Evolutionary conservation across 805 yeast genomes (phyloP), one percentile per base, ranked within the genome.

Genomic region (Candida tibetensis): DNA sequence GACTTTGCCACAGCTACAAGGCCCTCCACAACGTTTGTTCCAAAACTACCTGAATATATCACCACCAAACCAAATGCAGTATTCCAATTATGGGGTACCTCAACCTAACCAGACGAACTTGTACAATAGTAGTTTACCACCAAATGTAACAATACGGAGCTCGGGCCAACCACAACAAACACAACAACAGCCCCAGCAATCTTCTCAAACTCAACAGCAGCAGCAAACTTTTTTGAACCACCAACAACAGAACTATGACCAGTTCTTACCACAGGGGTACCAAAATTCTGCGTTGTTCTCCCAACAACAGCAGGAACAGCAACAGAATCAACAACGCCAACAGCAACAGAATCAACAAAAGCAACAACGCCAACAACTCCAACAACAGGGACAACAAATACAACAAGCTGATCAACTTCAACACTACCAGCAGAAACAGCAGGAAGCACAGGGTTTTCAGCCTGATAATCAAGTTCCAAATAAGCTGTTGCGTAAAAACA

Each of bases 11-110:
- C 35, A 39, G 9, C 32, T 35, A 6, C 35, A 23, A 17, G 29
- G 27, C 2, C 27, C 31, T 10, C 37, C 26, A 9, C 44, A 37
- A 15, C 16, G 33, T 18, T 32, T 37, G 13, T 31, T 21, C 32
- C 47, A 41, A 19, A 49, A 44, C 41, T 51, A 45, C 38, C 48
- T 42, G 29, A 34, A 19, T 13, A 26, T 36, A 10, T 31, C 41
- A 19, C 39, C 39, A 10, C 36, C 23, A 16, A 41, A 39, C 29
- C 51, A 47, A 32, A 39, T 43, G 30, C 50, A 40, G 26, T 41
- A 46, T 23, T 17, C 43, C 5, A 27, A 35, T 28, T 39, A 44
- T 30, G 10, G 25, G 9, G 10, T 21, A 10, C 25, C 7, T 7
- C 25, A 21, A 21, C 39, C 43, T 12, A 44, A 37, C 27, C 45